Percentiles rank a stretch among this genome's conserved stretches.
Conservation (phyloP, 495 filamentous ascomycete species). For the Penicilliopsis zonata region DNA sequence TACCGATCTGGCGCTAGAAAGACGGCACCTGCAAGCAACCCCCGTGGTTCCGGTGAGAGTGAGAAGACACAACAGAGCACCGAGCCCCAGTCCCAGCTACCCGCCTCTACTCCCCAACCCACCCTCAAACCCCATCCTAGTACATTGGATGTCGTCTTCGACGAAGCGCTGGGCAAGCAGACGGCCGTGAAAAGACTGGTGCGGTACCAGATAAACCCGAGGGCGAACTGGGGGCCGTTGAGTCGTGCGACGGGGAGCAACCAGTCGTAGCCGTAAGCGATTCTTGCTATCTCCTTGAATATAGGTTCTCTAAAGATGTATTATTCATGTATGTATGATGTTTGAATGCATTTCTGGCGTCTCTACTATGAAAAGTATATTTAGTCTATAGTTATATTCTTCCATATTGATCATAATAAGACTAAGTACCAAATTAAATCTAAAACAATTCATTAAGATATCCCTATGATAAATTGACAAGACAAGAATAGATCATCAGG, state of each 20-base stretch:
- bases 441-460: too few species aligned
- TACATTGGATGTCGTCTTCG: constrained; percentile 60
- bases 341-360: too few species aligned
- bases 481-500: too few species aligned
- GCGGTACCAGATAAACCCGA: constrained; percentile 79
- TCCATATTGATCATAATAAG: too few species aligned
- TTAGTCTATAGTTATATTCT: too few species aligned
- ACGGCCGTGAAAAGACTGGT: constrained; percentile 48
- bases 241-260: constrained; percentile 41
- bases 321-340: too few species aligned
- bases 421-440: too few species aligned
- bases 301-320: too few species aligned
- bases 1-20: constrained; percentile 23
- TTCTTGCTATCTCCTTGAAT: too few species aligned
- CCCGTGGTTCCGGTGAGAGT: constrained; percentile 2
- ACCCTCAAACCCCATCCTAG: constrained; percentile 13
- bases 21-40: constrained; percentile 1
- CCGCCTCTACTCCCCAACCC: neutral
- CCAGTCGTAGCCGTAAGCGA: neutral
- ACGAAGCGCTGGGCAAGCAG: constrained; percentile 66
- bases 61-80: neutral
- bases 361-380: too few species aligned
- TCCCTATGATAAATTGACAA: too few species aligned
- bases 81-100: neutral
- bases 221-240: constrained; percentile 90